phyloP scores from a whole-genome alignment of 2,329 filamentous ascomycete species.

The Cladosporium sp. region DNA sequence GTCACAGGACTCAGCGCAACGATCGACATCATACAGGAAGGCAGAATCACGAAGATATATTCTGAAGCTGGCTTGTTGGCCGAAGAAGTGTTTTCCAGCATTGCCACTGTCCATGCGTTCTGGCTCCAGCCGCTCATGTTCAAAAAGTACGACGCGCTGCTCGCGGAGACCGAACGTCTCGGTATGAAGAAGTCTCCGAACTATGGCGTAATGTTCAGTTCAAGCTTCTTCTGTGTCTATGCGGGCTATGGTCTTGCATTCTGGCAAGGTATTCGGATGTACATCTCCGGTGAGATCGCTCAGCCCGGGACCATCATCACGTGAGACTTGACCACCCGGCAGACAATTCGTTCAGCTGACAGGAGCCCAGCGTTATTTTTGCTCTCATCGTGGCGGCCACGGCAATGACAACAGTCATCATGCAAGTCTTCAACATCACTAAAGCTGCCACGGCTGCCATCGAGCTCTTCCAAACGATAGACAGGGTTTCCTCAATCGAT shows the following conservation, averaged over 20 bases:
- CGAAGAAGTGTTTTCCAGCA: slow-evolving; percentile 48
- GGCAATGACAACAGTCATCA: slow-evolving; percentile 8
- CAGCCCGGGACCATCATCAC: slow-evolving; percentile 34
- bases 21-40: slow-evolving; percentile 5
- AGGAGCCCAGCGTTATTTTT: not conserved
- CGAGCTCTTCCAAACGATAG: slow-evolving; percentile 41
- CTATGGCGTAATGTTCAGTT: slow-evolving; percentile 41
- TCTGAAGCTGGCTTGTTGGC: slow-evolving; percentile 44
- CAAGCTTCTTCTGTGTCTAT: slow-evolving; percentile 41
- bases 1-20: slow-evolving; percentile 30
- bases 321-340: slow-evolving; percentile 8
- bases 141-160: slow-evolving; percentile 40
- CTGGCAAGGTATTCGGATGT: slow-evolving; percentile 43
- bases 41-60: slow-evolving; percentile 31
- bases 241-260: slow-evolving; percentile 38
- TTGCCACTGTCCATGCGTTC: slow-evolving; percentile 49
- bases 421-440: slow-evolving; percentile 38
- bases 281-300: slow-evolving; percentile 27
- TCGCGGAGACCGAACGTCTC: slow-evolving; percentile 40
- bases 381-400: slow-evolving; percentile 8
- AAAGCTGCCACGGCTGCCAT: slow-evolving; percentile 40
- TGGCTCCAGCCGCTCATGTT: slow-evolving; percentile 43
- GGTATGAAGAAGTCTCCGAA: slow-evolving; percentile 43
- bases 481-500: slow-evolving; percentile 38
- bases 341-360: not conserved